Conservation (phyloP, 2,329 filamentous ascomycete genomes). For the Xylariaceae sp. region DNA sequence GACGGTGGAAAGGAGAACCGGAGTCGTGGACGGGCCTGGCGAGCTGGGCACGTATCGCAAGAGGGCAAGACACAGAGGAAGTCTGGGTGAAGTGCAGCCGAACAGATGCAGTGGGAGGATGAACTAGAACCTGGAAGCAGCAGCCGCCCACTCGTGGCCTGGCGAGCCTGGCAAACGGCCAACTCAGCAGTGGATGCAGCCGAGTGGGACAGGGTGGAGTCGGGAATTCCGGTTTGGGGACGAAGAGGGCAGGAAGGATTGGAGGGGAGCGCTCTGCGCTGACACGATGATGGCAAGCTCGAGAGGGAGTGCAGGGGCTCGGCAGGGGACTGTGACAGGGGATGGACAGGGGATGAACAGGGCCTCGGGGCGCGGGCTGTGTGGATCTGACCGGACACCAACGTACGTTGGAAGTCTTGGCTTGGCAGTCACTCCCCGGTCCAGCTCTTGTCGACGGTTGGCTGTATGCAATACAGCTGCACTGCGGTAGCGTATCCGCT, state of each 20-base stretch:
- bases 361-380: slow-evolving; percentile 5
- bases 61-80: neutral
- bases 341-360: neutral
- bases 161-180: slow-evolving; percentile 27
- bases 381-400: slow-evolving; percentile 7
- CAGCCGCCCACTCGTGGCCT: neutral
- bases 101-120: neutral
- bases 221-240: slow-evolving; percentile 16
- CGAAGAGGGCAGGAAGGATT: slow-evolving; percentile 26
- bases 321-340: neutral
- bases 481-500: no score
- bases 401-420: no score
- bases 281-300: slow-evolving; percentile 28
- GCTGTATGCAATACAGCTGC: no score
- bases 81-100: slow-evolving; percentile 1
- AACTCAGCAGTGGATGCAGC: slow-evolving; percentile 32
- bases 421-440: no score
- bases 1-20: neutral
- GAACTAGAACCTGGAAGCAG: neutral
- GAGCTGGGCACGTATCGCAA: no score
- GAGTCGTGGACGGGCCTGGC: no score
- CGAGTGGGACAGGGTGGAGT: slow-evolving; percentile 13
- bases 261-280: slow-evolving; percentile 29
- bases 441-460: no score
- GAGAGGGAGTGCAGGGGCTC: slow-evolving; percentile 4